phyloP scores from a whole-genome alignment of 306 rosid species.

The Herpetospermum pedunculosum region DNA sequence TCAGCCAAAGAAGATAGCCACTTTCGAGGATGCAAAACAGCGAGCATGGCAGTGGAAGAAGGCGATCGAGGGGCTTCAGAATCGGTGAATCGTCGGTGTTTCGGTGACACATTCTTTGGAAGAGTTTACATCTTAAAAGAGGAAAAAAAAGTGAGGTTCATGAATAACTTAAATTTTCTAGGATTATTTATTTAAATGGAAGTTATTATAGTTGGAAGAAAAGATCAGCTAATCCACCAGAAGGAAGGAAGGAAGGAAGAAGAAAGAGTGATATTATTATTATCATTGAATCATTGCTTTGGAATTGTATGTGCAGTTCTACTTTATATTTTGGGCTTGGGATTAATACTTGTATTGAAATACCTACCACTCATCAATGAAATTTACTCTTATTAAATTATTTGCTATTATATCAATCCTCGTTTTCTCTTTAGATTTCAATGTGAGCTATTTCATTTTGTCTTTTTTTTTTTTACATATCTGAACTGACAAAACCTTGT shows the following conservation, averaged over 20 bases:
- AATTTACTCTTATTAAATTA: slow-evolving; percentile 7
- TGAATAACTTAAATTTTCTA: slow-evolving; percentile 17
- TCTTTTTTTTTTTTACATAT: not conserved
- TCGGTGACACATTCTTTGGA: slow-evolving; percentile 29
- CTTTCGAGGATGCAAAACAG: slow-evolving; percentile 89
- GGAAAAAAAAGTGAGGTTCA: slow-evolving; percentile 21
- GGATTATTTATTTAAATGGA: slow-evolving; percentile 27
- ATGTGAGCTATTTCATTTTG: not conserved
- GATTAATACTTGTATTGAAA: slow-evolving; percentile 1
- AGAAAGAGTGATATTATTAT: not conserved
- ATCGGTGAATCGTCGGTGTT: slow-evolving; percentile 46
- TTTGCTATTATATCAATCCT: not conserved
- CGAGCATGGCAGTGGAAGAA: slow-evolving; percentile 95
- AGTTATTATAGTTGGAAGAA: slow-evolving; percentile 25
- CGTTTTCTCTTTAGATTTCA: not conserved
- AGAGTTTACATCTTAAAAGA: slow-evolving; percentile 29
- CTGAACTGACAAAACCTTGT: no score
- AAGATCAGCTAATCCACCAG: slow-evolving; percentile 16
- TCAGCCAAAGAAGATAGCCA: slow-evolving; percentile 89
- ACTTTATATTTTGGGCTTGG: not conserved
- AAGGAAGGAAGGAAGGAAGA: slow-evolving; percentile 8
- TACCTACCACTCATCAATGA: not conserved
- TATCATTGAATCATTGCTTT: slow-evolving; percentile 2
- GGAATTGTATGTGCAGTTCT: slow-evolving; percentile 8
- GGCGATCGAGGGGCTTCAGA: slow-evolving; percentile 96